phyloP scores from a whole-genome alignment of 2,329 filamentous ascomycete genomes.

The Penicillium corylophilum region DNA sequence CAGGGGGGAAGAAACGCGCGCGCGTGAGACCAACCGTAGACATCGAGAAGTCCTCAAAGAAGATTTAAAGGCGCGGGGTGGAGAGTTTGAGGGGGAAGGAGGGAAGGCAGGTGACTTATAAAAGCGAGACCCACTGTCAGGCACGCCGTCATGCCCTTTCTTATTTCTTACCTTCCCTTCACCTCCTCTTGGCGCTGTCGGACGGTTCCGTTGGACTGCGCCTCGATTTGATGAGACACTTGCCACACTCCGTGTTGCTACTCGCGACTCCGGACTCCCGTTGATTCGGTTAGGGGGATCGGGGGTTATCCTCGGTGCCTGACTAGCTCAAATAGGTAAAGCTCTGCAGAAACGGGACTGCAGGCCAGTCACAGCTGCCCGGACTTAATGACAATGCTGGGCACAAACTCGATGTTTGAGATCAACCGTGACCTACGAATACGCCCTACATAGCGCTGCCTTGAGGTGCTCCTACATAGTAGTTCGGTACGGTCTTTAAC shows the following conservation, averaged over 20 bases:
- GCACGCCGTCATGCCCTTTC: constrained; percentile 5
- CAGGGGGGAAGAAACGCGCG: not conserved
- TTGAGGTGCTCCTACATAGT: not conserved
- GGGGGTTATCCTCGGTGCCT: not conserved
- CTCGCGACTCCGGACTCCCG: not conserved
- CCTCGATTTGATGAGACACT: not conserved
- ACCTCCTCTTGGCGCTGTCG: not conserved
- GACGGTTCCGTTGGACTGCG: not conserved
- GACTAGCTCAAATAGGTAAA: not conserved
- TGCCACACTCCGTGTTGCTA: not conserved
- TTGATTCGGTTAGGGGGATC: not conserved
- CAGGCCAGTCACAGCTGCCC: constrained; percentile 1
- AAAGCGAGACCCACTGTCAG: constrained; percentile 8
- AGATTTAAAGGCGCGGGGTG: constrained; percentile 1
- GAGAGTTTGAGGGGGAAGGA: constrained; percentile 1
- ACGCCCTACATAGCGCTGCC: not conserved
- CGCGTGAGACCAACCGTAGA: not conserved
- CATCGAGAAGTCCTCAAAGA: not conserved
- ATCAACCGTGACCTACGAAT: not conserved
- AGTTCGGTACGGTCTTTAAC: no score
- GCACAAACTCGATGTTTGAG: not conserved
- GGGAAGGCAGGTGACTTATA: constrained; percentile 9
- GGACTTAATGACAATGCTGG: not conserved
- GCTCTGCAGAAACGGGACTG: not conserved
- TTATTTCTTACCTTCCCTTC: not conserved